Evolutionary conservation across 2,329 filamentous ascomycete genomes (phyloP).

Genomic region (Sclerotinia minor): DNA sequence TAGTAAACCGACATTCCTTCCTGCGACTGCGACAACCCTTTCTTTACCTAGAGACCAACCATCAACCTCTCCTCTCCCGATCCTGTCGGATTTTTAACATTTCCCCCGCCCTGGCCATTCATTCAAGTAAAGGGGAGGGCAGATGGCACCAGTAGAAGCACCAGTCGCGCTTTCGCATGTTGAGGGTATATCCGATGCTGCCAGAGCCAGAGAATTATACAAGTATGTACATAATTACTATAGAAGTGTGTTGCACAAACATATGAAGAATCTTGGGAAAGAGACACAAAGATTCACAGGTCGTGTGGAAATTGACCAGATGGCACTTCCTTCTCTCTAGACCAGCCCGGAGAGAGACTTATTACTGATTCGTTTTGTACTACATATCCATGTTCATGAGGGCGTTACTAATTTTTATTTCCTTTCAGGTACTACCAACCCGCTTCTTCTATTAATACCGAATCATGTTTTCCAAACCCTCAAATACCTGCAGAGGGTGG

Average conservation of each 20-base stretch:
- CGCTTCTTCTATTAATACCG: constrained; percentile 21
- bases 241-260: neutral
- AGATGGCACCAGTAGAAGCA: constrained; percentile 36
- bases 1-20: neutral
- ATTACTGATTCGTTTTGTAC: neutral
- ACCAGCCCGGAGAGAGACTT: neutral
- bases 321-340: neutral
- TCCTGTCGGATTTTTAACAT: neutral
- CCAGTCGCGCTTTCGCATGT: constrained; percentile 36
- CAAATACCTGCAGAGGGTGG: constrained; percentile 7
- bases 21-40: neutral
- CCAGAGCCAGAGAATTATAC: constrained; percentile 41
- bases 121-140: constrained; percentile 8
- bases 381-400: neutral
- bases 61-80: neutral
- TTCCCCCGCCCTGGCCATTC: neutral
- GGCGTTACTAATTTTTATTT: constrained; percentile 19
- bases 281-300: neutral
- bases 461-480: constrained; percentile 17
- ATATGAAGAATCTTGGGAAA: neutral
- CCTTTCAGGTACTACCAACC: constrained; percentile 40
- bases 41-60: neutral
- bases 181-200: constrained; percentile 39
- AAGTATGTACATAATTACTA: constrained; percentile 34
- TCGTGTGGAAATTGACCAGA: neutral